Conservation (phyloP, 768 basidiomycete genomes). For the Mycena rosella region DNA sequence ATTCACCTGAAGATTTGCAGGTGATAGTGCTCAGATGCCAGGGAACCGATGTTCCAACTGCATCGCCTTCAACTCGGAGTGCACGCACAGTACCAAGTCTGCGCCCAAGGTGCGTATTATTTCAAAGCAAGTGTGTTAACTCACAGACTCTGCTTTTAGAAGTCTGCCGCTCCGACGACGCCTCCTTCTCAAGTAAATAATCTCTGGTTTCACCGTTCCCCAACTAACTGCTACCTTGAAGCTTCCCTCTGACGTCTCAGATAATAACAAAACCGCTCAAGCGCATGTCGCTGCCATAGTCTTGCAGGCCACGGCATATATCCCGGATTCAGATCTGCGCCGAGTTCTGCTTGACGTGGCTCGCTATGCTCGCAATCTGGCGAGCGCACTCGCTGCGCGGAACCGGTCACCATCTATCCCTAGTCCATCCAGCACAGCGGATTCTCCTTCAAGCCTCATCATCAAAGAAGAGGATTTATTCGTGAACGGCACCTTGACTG, state of each 20-base stretch:
- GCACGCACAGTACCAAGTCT: constrained; percentile 59
- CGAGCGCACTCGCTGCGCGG: constrained; percentile 6
- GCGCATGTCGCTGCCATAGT: constrained; percentile 34
- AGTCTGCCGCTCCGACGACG: neutral
- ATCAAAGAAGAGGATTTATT: constrained; percentile 16
- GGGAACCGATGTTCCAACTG: constrained; percentile 78
- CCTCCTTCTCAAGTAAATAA: constrained; percentile 5
- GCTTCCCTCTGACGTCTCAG: neutral
- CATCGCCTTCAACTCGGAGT: constrained; percentile 70
- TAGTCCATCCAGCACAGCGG: neutral
- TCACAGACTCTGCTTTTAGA: neutral
- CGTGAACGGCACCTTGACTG: constrained; percentile 27
- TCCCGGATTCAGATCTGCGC: constrained; percentile 26
- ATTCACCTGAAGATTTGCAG: constrained; percentile 46
- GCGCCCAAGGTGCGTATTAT: constrained; percentile 12
- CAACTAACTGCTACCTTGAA: neutral
- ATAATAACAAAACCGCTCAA: constrained; percentile 6
- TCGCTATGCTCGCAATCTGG: constrained; percentile 32
- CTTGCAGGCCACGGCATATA: constrained; percentile 26
- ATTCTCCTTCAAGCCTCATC: neutral
- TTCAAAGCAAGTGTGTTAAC: neutral
- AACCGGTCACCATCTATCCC: constrained; percentile 12
- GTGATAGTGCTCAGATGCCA: constrained; percentile 81
- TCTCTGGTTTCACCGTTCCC: no score
- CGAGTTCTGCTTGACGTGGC: constrained; percentile 30